Conservation (phyloP, 352 stramenopile species). For the Pythium grandisporangium region DNA sequence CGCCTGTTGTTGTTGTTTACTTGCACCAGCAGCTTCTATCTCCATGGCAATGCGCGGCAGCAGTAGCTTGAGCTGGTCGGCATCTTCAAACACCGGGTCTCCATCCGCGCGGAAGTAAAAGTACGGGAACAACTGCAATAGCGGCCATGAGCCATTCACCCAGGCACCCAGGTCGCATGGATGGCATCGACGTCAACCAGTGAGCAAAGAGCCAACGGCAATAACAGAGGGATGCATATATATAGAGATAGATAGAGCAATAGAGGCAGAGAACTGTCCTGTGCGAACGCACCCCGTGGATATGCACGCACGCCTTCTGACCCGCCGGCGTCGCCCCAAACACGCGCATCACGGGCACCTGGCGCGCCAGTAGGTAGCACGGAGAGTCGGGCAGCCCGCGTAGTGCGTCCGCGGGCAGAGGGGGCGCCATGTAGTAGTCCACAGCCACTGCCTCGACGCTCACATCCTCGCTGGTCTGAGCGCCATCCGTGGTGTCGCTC, state of each 20-base stretch:
- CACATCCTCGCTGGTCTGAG: too few species aligned
- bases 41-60: slow-evolving; percentile 66
- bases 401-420: slow-evolving; percentile 42
- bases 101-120: slow-evolving; percentile 81
- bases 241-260: too few species aligned
- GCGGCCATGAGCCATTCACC: not conserved
- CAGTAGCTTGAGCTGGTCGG: slow-evolving; percentile 35
- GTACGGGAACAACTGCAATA: slow-evolving; percentile 72
- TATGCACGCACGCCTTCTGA: slow-evolving; percentile 84
- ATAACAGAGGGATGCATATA: too few species aligned
- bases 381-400: slow-evolving; percentile 35
- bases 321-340: slow-evolving; percentile 86
- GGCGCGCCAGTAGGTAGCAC: slow-evolving; percentile 52
- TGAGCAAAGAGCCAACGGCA: too few species aligned
- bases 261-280: too few species aligned
- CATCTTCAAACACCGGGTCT: slow-evolving; percentile 57
- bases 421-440: slow-evolving; percentile 71
- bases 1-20: slow-evolving; percentile 30
- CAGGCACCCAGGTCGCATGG: not conserved
- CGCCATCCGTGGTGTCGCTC: not conserved
- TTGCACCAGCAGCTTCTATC: slow-evolving; percentile 41
- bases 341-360: slow-evolving; percentile 83
- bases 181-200: too few species aligned
- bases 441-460: slow-evolving; percentile 72
- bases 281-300: slow-evolving; percentile 67